Evolutionary conservation across 2,329 filamentous ascomycete species (phyloP).

Genomic region (Colletotrichum euphorbiae): DNA sequence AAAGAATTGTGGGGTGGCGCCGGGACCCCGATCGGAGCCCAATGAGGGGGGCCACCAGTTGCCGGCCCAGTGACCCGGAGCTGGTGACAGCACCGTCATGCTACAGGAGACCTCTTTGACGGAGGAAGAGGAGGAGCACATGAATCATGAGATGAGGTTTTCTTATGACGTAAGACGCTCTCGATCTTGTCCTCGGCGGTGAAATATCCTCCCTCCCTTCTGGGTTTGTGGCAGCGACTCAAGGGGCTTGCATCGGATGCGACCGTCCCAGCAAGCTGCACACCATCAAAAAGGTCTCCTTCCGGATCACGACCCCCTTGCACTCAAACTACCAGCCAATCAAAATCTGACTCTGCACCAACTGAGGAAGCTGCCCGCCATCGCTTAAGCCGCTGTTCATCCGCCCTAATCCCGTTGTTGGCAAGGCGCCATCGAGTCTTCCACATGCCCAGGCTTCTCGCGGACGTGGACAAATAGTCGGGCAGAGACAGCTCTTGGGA

Average conservation of each 20-base stretch:
- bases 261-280: neutral
- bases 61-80: slow-evolving; percentile 34
- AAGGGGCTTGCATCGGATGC: neutral
- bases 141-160: slow-evolving; percentile 26
- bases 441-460: slow-evolving; percentile 20
- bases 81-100: slow-evolving; percentile 31
- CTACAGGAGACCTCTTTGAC: neutral
- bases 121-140: neutral
- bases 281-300: slow-evolving; percentile 7
- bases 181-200: neutral
- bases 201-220: neutral
- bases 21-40: slow-evolving; percentile 23
- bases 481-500: neutral
- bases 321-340: slow-evolving; percentile 23
- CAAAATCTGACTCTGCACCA: neutral
- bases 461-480: slow-evolving; percentile 23
- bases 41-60: slow-evolving; percentile 17
- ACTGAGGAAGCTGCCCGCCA: slow-evolving; percentile 15
- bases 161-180: slow-evolving; percentile 13
- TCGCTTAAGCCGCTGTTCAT: slow-evolving; percentile 21
- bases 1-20: slow-evolving; percentile 36
- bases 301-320: slow-evolving; percentile 32
- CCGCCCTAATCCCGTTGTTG: slow-evolving; percentile 26
- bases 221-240: neutral
- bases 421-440: slow-evolving; percentile 17